phyloP scores from a whole-genome alignment of 495 filamentous ascomycete genomes.

The Pyrenula aspistea region DNA sequence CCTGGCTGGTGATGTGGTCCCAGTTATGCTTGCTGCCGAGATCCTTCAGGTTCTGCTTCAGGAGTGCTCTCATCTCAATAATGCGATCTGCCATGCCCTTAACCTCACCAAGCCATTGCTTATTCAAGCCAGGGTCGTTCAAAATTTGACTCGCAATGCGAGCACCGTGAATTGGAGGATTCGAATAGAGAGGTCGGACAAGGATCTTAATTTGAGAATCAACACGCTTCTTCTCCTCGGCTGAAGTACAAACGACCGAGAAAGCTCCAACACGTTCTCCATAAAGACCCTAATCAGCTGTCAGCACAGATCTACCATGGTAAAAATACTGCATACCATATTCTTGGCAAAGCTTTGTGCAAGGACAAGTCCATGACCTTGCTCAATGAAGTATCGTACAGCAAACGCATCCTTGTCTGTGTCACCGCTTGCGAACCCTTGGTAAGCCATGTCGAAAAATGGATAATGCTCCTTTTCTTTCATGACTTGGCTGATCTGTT shows the following conservation, averaged over 20 bases:
- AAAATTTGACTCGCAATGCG: slow-evolving; percentile 89
- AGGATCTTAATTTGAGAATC: slow-evolving; percentile 98
- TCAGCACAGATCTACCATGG: background rate
- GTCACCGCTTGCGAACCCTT: slow-evolving; percentile 91
- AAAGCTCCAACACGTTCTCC: slow-evolving; percentile 97
- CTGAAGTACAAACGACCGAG: slow-evolving; percentile 72
- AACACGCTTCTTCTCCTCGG: slow-evolving; percentile 89
- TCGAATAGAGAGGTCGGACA: slow-evolving; percentile 93
- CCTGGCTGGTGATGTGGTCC: slow-evolving; percentile 93
- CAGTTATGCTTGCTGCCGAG: slow-evolving; percentile 93
- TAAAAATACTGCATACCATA: slow-evolving; percentile 51
- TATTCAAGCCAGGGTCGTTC: slow-evolving; percentile 73
- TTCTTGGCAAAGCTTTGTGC: slow-evolving; percentile 99
- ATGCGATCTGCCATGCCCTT: slow-evolving; percentile 99
- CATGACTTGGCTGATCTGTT: slow-evolving; percentile 76
- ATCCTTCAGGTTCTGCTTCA: slow-evolving; percentile 88
- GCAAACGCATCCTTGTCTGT: slow-evolving; percentile 89
- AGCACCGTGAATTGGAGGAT: slow-evolving; percentile 91
- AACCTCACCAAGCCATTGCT: slow-evolving; percentile 93
- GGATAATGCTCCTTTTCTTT: slow-evolving; percentile 84
- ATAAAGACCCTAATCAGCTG: slow-evolving; percentile 64
- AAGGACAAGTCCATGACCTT: slow-evolving; percentile 82
- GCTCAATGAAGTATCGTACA: slow-evolving; percentile 76
- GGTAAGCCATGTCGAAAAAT: slow-evolving; percentile 99
- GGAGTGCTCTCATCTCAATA: slow-evolving; percentile 88